Evolutionary conservation across 2,329 filamentous ascomycete genomes (phyloP), one percentile per base, ranked within the genome.

Genomic region (Diplodia intermedia): DNA sequence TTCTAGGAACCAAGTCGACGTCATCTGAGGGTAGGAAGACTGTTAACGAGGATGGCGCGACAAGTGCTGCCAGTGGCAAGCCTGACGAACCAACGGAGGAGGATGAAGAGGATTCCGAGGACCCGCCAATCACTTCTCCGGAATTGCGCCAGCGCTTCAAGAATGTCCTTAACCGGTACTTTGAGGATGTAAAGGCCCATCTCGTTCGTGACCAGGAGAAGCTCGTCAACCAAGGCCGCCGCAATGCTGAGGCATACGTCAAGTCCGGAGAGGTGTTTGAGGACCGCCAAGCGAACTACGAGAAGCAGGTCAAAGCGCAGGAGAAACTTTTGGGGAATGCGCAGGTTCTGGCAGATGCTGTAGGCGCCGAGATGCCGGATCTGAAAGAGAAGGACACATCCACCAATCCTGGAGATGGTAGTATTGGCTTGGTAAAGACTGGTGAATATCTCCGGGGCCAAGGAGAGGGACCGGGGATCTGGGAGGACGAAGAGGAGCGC

Each of bases 231-330:
- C 95, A 99, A 80, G 93, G 92, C 66, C 92, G 93, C 71, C 93
- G 94, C 73, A 99, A 99, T 80, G 94, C 95, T 0, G 95, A 99
- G 79, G 95, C 94, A 6, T 99, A 99, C 74, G 94, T 99, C 74
- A 97, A 97, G 76, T 98, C 95, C 47, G 95, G 95, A 2, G 95
- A 99, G 77, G 94, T 99, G 5, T 98, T 99, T 71, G 95, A 99
- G 77, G 95, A 99, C 75, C 91, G 95, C 62, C 95, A 99, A 77
- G 88, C 93, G 66, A 98, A 94, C 76, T 97, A 96, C 72, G 96
- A 99, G 78, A 97, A 94, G 79, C 91, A 95, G 73, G 85, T 94
- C 68, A 99, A 98, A 79, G 86, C 91, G 0, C 93, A 98, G 76
- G 95, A 99, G 77, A 93, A 94, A 71, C 86, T 99, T 3, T 85